Evolutionary conservation across 306 rosid species (phyloP).

Genomic region (Glycyrrhiza uralensis): DNA sequence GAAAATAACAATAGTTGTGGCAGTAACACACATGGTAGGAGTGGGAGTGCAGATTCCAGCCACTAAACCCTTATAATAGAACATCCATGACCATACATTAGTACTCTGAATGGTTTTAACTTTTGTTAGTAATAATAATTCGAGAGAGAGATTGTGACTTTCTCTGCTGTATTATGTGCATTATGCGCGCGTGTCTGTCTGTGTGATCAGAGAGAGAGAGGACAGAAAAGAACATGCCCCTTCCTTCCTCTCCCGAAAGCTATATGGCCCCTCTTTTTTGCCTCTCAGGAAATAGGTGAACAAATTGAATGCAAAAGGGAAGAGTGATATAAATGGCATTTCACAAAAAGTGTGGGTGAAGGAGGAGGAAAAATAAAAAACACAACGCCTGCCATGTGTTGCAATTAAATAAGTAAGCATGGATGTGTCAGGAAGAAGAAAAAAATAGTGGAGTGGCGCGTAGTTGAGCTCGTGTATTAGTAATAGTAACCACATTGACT

Average conservation of each 20-base stretch:
- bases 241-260: not conserved
- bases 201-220: conserved; percentile 6
- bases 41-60: conserved; percentile 31
- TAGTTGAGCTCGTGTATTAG: conserved; percentile 25
- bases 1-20: conserved; percentile 11
- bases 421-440: not conserved
- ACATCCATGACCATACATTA: not conserved
- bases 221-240: conserved; percentile 33
- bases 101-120: conserved; percentile 13
- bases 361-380: not conserved
- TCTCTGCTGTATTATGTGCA: not conserved
- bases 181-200: conserved; percentile 29
- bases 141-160: conserved; percentile 19
- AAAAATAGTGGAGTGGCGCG: not conserved
- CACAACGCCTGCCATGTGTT: conserved; percentile 23
- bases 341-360: not conserved
- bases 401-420: conserved; percentile 23
- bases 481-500: conserved; percentile 24
- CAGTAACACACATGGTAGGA: conserved; percentile 34
- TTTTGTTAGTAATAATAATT: conserved; percentile 30
- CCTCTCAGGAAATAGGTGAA: conserved; percentile 35
- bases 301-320: conserved; percentile 28
- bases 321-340: conserved; percentile 18
- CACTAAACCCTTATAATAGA: conserved; percentile 3
- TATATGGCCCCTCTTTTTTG: not conserved